A percentile compares a stretch with the other conserved stretches of the same genome.
These are phyloP conservation scores for Carex arenaria DNA, from an alignment of 202 grass and related monocot species.

Conservation along the genomic window DNA sequence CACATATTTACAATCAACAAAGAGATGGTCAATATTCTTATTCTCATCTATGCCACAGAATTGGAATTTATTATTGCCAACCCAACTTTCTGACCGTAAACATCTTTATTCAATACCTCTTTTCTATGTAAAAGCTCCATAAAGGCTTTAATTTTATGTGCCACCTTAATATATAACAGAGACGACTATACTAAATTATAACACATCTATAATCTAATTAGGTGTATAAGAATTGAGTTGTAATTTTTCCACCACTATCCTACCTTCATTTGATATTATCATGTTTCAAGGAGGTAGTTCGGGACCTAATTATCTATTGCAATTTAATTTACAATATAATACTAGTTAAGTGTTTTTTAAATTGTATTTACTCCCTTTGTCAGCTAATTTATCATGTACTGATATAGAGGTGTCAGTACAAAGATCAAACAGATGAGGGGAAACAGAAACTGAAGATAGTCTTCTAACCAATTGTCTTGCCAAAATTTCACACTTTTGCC, in stretches of 20 bases:
- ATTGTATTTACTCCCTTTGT: not conserved
- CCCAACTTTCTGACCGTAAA: not conserved
- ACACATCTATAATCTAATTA: not conserved
- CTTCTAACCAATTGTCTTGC: not conserved
- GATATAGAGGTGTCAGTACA: not conserved
- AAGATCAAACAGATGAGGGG: not conserved
- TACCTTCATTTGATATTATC: not conserved
- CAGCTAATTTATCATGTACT: not conserved
- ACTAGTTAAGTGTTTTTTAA: not conserved
- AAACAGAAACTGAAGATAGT: not conserved
- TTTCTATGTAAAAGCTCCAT: not conserved
- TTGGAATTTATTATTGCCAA: not conserved
- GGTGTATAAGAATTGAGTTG: not conserved
- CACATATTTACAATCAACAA: not conserved
- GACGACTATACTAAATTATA: not conserved
- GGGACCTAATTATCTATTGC: not conserved
- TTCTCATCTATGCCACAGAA: not conserved
- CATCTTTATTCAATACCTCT: not conserved
- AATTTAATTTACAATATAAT: not conserved
- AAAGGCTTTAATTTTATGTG: not conserved
- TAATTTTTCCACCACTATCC: not conserved
- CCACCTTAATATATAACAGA: not conserved
- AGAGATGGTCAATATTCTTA: not conserved
- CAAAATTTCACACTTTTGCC: not conserved
- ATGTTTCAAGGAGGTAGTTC: not conserved